phyloP scores from a whole-genome alignment of 2,329 filamentous ascomycete species.

The Aureobasidium sp. region DNA sequence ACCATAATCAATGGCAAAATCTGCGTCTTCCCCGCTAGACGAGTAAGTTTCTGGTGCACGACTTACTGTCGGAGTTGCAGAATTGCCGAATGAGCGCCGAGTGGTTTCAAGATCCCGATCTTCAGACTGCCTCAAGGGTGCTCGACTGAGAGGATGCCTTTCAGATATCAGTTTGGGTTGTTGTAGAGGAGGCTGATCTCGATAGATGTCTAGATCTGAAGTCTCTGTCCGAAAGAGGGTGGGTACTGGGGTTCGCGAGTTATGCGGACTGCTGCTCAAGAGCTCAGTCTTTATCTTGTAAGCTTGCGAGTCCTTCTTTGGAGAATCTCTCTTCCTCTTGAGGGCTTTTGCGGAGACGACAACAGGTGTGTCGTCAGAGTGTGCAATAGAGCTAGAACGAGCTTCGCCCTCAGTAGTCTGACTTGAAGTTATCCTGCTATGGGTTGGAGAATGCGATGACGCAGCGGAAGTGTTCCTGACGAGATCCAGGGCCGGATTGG shows the following conservation, averaged over 20 bases:
- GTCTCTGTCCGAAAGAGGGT: conserved; percentile 32
- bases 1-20: too few species aligned
- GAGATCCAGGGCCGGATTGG: background rate
- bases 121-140: background rate
- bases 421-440: conserved; percentile 30
- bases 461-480: background rate
- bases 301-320: conserved; percentile 20
- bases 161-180: background rate
- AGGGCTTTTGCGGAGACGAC: conserved; percentile 37
- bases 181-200: background rate
- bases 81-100: background rate
- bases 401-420: conserved; percentile 38
- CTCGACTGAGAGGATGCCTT: conserved; percentile 5
- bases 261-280: conserved; percentile 29
- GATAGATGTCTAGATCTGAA: conserved; percentile 36
- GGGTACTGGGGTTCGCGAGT: conserved; percentile 15
- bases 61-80: background rate
- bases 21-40: background rate
- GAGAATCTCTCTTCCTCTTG: conserved; percentile 35
- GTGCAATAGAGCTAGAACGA: conserved; percentile 8
- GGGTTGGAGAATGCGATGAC: background rate
- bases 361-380: conserved; percentile 33
- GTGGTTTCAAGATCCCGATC: background rate
- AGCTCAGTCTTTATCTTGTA: conserved; percentile 36
- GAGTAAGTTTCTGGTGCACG: background rate